A percentile compares a stretch with the other conserved stretches of the same genome.
phyloP scores from a whole-genome alignment of 345 rosid genomes.

The Eucalyptus urophylla region DNA sequence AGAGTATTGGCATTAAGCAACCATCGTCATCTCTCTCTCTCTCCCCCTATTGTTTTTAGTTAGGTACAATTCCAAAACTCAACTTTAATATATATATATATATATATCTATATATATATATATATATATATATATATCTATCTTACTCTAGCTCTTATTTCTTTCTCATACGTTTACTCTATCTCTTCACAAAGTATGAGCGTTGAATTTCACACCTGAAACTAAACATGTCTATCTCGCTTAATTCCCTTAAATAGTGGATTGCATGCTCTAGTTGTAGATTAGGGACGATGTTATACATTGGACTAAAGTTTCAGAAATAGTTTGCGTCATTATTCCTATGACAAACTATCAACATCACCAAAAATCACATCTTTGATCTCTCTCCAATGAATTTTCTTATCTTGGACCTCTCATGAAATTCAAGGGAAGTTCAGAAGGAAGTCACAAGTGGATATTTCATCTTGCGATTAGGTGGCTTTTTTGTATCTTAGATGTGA shows the following conservation, averaged over 20 bases:
- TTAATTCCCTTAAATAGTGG: fast-evolving
- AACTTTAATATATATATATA: too few species aligned
- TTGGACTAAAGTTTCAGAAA: not conserved
- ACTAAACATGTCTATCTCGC: fast-evolving
- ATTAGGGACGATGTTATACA: not conserved
- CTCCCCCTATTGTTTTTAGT: too few species aligned
- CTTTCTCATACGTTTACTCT: fast-evolving
- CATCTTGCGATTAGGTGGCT: not conserved
- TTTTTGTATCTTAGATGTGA: not conserved
- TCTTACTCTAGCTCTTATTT: not conserved
- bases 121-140: too few species aligned
- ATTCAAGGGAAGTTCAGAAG: not conserved
- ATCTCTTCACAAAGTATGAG: not conserved
- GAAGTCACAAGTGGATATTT: not conserved
- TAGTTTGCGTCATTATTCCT: not conserved
- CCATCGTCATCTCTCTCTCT: not conserved
- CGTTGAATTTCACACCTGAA: fast-evolving
- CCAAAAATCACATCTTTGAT: not conserved
- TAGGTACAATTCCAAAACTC: not conserved
- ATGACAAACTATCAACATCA: not conserved
- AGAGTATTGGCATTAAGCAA: not conserved
- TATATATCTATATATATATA: too few species aligned
- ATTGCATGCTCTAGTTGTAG: not conserved
- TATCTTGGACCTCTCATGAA: not conserved
- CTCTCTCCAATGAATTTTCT: not conserved